Percentiles rank a stretch among this genome's conserved stretches.
Conservation (phyloP, 2,329 filamentous ascomycete species). For the Parascedosporium putredinis region DNA sequence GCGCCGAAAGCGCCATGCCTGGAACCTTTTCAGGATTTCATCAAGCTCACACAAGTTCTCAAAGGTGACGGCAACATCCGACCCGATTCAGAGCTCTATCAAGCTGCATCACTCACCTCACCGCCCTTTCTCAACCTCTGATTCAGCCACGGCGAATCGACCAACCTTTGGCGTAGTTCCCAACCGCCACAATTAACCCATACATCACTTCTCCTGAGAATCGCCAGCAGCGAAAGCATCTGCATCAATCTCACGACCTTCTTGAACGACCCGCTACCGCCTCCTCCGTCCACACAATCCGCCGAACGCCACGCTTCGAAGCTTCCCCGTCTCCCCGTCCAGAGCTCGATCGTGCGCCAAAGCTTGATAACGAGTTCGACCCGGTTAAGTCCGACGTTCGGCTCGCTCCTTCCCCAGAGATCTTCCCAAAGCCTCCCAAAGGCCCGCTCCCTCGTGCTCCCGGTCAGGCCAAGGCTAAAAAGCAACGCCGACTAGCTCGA, state of each 20-base stretch:
- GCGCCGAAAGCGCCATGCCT: no score
- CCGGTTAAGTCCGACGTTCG: conserved; percentile 25
- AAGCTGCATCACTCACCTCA: no score
- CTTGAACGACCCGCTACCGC: conserved; percentile 33
- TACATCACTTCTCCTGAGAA: conserved; percentile 26
- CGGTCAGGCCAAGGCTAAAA: conserved; percentile 19
- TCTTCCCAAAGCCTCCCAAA: conserved; percentile 11
- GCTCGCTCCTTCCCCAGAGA: conserved; percentile 28
- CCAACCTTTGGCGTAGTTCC: conserved; percentile 22
- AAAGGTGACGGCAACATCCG: no score
- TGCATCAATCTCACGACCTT: conserved; percentile 25
- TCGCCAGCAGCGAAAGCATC: conserved; percentile 33
- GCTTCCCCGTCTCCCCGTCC: conserved; percentile 30
- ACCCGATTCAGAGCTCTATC: no score
- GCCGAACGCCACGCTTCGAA: conserved; percentile 41
- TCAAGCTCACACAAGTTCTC: no score
- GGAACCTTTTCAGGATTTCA: no score
- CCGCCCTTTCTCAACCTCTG: background rate
- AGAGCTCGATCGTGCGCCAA: conserved; percentile 34
- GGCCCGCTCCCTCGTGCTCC: conserved; percentile 11
- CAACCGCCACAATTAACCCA: conserved; percentile 45
- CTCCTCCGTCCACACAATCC: conserved; percentile 36
- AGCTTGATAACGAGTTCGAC: conserved; percentile 1
- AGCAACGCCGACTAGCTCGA: conserved; percentile 18
- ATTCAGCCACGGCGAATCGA: background rate